Percentiles rank a stretch among this genome's conserved stretches.
phyloP scores from a whole-genome alignment of 1,284 basidiomycete species.

The Rhodotorula sp. region DNA sequence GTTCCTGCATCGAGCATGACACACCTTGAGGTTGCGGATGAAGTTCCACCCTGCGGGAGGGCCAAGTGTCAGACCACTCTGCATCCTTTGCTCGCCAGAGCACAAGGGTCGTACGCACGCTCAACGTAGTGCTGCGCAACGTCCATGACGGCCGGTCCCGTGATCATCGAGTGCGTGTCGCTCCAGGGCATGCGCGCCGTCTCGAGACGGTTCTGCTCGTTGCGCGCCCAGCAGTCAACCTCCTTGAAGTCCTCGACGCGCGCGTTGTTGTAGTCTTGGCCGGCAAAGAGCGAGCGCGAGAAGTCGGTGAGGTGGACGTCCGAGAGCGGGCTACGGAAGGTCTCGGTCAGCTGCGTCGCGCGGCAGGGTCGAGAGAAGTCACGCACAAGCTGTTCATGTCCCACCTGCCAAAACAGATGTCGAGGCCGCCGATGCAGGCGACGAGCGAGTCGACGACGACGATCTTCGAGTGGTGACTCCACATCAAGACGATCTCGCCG shows the following conservation, averaged over 20 bases:
- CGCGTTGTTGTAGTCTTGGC: constrained; percentile 59
- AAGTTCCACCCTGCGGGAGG: constrained; percentile 52
- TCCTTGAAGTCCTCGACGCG: constrained; percentile 67
- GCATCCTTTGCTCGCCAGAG: no score
- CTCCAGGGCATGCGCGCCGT: constrained; percentile 77
- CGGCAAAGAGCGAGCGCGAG: constrained; percentile 78
- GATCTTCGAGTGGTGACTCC: constrained; percentile 74
- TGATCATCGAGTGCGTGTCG: constrained; percentile 70
- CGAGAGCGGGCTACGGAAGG: constrained; percentile 62
- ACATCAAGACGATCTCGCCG: constrained; percentile 72
- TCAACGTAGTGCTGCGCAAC: constrained; percentile 88
- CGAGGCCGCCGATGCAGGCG: constrained; percentile 44
- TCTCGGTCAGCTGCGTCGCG: constrained; percentile 62
- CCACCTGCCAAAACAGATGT: constrained; percentile 9
- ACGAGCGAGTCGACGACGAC: constrained; percentile 64
- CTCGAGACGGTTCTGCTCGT: constrained; percentile 53
- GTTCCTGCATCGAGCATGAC: no score
- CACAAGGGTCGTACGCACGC: constrained; percentile 60
- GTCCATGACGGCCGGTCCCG: constrained; percentile 68
- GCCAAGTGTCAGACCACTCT: not conserved
- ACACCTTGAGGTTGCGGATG: constrained; percentile 36
- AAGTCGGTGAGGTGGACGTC: constrained; percentile 88
- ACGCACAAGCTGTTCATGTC: no score
- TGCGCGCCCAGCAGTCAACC: constrained; percentile 65
- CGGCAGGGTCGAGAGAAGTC: no score